Evolutionary conservation across 768 basidiomycete genomes (phyloP).

Genomic region (Mycena belliarum): DNA sequence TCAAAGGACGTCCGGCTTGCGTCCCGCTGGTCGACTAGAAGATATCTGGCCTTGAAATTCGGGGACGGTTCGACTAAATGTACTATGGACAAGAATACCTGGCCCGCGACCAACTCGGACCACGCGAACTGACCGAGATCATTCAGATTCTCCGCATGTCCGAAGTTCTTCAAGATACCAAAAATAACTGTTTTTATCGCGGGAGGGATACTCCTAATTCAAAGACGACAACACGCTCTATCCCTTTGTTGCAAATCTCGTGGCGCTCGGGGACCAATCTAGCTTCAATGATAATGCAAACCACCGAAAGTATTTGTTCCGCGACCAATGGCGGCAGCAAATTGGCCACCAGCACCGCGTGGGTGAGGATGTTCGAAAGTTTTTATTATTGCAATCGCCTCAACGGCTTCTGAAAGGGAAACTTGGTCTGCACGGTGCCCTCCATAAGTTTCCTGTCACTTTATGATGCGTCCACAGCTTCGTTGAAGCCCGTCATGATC

Average conservation of each 20-base stretch:
- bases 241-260: not conserved
- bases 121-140: too few species aligned
- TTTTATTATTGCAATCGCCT: constrained; percentile 11
- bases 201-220: not conserved
- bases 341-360: not conserved
- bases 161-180: constrained; percentile 5
- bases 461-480: not conserved
- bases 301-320: not conserved
- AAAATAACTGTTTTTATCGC: constrained; percentile 4
- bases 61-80: too few species aligned
- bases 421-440: constrained; percentile 1
- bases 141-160: not conserved
- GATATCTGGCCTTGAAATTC: too few species aligned
- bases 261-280: not conserved
- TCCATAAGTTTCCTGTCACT: not conserved
- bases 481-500: not conserved
- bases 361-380: not conserved
- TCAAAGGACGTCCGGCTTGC: too few species aligned
- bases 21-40: too few species aligned
- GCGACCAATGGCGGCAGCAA: not conserved
- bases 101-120: too few species aligned
- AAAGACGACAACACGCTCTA: not conserved
- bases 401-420: not conserved
- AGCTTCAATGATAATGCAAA: not conserved
- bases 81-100: too few species aligned